A percentile compares a stretch with the other conserved stretches of the same genome.
These are phyloP conservation scores for Epichloe gansuensis DNA, from an alignment of 2,329 filamentous ascomycete species.

Conservation along the genomic window DNA sequence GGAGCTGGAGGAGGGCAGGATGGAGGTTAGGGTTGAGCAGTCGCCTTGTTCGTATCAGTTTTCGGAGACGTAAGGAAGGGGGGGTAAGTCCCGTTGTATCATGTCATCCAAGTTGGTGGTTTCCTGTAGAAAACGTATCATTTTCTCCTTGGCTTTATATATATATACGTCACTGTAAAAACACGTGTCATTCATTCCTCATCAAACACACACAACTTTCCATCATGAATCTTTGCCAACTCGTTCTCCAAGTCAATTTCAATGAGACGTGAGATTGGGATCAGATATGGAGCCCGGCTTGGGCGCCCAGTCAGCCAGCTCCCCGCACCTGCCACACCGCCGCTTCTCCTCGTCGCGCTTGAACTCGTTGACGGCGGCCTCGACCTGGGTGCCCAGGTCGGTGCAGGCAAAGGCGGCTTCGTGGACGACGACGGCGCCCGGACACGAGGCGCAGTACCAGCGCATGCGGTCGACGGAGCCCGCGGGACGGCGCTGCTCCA, in stretches of 20 bases:
- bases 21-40: conserved; percentile 75
- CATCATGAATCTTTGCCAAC: too few relatives aligned
- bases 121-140: too few relatives aligned
- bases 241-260: too few relatives aligned
- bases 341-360: conserved; percentile 52
- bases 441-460: conserved; percentile 75
- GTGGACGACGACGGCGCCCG: conserved; percentile 51
- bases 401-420: conserved; percentile 81
- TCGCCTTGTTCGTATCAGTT: conserved; percentile 67
- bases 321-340: conserved; percentile 65
- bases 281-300: conserved; percentile 44
- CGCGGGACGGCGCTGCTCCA: conserved; percentile 70
- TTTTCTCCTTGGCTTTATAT: too few relatives aligned
- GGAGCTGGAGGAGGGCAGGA: conserved; percentile 71
- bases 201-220: too few relatives aligned
- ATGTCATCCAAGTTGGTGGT: too few relatives aligned
- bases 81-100: background rate
- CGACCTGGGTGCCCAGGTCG: conserved; percentile 88
- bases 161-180: too few relatives aligned
- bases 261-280: conserved; percentile 32
- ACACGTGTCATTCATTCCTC: too few relatives aligned
- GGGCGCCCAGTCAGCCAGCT: conserved; percentile 59
- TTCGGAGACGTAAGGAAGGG: conserved; percentile 45
- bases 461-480: conserved; percentile 64
- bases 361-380: conserved; percentile 76